A percentile compares a stretch with the other conserved stretches of the same genome.
These are phyloP conservation scores for Chrysosporium keratinophilum DNA, from an alignment of 2,329 filamentous ascomycete genomes.

Conservation along the genomic window DNA sequence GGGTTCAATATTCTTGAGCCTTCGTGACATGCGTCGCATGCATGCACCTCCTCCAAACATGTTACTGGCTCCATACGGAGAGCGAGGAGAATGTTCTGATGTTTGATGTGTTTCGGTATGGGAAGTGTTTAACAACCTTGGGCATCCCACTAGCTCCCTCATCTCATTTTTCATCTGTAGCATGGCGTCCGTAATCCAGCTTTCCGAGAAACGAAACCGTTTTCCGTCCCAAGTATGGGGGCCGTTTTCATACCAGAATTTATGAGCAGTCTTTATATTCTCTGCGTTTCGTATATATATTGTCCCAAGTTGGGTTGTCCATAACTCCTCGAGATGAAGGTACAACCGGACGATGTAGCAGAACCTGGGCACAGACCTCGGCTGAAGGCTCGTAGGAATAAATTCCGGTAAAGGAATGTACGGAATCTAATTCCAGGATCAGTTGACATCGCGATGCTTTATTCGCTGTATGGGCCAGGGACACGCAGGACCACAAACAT, in stretches of 20 bases:
- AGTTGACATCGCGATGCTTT: background rate
- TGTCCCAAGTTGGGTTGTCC: slow-evolving; percentile 17
- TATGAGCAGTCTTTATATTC: slow-evolving; percentile 16
- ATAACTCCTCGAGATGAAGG: slow-evolving; percentile 17
- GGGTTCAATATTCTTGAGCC: too few species aligned
- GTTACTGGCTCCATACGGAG: too few species aligned
- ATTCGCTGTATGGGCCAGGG: background rate
- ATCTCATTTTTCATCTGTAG: background rate
- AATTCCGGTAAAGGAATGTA: slow-evolving; percentile 6
- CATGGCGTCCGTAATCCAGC: slow-evolving; percentile 17
- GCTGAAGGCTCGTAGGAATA: slow-evolving; percentile 8
- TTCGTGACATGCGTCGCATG: too few species aligned
- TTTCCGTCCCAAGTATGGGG: slow-evolving; percentile 14
- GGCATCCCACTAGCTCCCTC: background rate
- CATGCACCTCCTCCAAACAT: too few species aligned
- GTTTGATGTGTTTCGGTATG: background rate
- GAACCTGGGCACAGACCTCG: slow-evolving; percentile 12
- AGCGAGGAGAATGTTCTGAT: too few species aligned
- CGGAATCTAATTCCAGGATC: slow-evolving; percentile 11
- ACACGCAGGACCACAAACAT: background rate
- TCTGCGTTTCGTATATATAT: slow-evolving; percentile 10
- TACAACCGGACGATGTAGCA: slow-evolving; percentile 8
- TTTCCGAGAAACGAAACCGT: slow-evolving; percentile 14
- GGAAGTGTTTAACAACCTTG: background rate
- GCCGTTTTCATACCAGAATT: slow-evolving; percentile 16